Conservation (phyloP, 352 stramenopile genomes). For the Halophytophthora batemanensis region DNA sequence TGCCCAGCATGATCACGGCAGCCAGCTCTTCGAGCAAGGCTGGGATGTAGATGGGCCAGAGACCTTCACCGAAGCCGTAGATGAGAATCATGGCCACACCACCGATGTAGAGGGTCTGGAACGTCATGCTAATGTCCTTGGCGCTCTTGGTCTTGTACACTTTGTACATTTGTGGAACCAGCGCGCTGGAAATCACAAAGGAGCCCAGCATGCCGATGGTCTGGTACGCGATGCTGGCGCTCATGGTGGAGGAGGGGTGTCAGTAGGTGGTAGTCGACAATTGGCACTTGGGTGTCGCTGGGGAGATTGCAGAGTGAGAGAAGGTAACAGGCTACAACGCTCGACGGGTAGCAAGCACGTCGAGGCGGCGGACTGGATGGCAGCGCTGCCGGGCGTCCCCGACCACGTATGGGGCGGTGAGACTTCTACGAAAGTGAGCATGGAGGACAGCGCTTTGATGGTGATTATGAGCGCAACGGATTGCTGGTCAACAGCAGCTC, state of each 20-base stretch:
- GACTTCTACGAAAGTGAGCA: no score
- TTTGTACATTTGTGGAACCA: conserved; percentile 59
- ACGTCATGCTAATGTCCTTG: conserved; percentile 51
- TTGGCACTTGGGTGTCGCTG: no score
- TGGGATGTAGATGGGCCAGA: conserved; percentile 62
- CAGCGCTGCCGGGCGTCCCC: no score
- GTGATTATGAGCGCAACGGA: no score
- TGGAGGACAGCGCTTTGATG: no score
- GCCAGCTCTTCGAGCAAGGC: conserved; percentile 39
- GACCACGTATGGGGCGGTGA: no score
- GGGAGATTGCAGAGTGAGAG: no score
- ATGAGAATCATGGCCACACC: conserved; percentile 37
- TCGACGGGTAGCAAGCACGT: no score
- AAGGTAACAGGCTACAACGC: no score
- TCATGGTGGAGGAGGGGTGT: background rate
- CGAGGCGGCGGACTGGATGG: no score
- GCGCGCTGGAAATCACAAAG: conserved; percentile 52
- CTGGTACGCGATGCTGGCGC: conserved; percentile 32
- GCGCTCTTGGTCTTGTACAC: conserved; percentile 62
- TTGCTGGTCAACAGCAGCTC: no score
- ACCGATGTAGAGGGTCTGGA: conserved; percentile 43
- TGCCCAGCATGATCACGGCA: conserved; percentile 30
- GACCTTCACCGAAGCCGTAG: conserved; percentile 43
- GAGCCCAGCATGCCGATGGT: conserved; percentile 57
- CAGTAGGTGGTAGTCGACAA: background rate